A percentile compares a stretch with the other conserved stretches of the same genome.
These are phyloP conservation scores for Trichoderma sp. DNA, from an alignment of 2,329 filamentous ascomycete species.

Conservation along the genomic window DNA sequence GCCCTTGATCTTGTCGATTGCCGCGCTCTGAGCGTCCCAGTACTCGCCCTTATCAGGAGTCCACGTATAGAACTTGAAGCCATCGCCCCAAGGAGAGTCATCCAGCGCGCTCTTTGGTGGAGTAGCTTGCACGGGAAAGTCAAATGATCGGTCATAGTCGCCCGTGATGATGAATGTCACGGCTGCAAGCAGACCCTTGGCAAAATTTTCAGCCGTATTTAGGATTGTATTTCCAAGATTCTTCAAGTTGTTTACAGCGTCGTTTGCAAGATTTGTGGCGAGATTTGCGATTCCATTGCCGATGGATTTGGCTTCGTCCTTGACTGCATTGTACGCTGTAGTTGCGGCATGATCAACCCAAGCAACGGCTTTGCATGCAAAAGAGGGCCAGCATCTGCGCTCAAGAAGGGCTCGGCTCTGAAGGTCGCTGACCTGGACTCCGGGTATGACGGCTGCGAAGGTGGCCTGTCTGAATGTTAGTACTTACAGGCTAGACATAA, in stretches of 20 bases:
- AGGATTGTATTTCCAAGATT: background rate
- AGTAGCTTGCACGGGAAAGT: background rate
- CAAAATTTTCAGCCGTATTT: background rate
- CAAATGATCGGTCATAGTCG: background rate
- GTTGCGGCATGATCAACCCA: background rate
- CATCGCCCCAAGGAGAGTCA: conserved; percentile 5
- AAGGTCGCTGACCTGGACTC: background rate
- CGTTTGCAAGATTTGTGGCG: background rate
- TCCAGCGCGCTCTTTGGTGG: background rate
- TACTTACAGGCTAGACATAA: background rate
- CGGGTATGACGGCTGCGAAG: background rate
- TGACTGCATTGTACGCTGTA: background rate
- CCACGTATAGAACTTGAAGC: conserved; percentile 6
- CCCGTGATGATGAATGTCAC: background rate
- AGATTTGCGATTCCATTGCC: background rate
- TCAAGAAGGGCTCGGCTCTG: background rate
- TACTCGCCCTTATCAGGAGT: conserved; percentile 3
- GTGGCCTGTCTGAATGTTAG: background rate
- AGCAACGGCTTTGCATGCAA: background rate
- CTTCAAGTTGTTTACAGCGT: background rate
- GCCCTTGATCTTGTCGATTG: conserved; percentile 3
- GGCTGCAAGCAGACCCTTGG: background rate
- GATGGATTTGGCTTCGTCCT: background rate
- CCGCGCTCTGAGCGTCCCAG: background rate
- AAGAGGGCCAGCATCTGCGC: background rate